These are phyloP conservation scores for Agrostemma githago DNA, from an alignment of 148 eudicot species.

Conservation along the genomic window DNA sequence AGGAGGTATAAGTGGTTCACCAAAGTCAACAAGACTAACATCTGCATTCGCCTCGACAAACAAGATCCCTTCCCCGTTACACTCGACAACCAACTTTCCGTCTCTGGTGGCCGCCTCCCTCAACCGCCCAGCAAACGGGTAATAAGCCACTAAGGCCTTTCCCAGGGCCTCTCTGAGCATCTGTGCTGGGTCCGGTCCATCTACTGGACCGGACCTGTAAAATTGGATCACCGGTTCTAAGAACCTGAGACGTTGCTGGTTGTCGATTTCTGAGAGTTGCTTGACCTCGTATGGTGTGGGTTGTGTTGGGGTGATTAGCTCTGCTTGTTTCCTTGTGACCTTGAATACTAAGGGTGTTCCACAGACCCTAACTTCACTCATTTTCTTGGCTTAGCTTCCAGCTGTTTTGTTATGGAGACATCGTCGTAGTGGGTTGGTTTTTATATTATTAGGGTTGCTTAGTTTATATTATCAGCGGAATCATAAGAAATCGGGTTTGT, in stretches of 20 bases:
- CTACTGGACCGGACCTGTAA: conserved; percentile 19
- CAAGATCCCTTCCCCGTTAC: conserved; percentile 26
- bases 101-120: conserved; percentile 17
- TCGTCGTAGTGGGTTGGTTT: too few species aligned
- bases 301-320: conserved; percentile 24
- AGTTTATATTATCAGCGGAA: too few species aligned
- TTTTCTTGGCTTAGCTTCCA: too few species aligned
- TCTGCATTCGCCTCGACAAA: conserved; percentile 23
- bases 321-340: conserved; percentile 23
- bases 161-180: conserved; percentile 32
- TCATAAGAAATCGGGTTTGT: too few species aligned
- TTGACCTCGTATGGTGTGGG: conserved; percentile 34
- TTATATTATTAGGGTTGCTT: too few species aligned
- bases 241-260: conserved; percentile 33
- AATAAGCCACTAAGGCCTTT: conserved; percentile 33
- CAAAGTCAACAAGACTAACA: conserved; percentile 22
- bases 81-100: conserved; percentile 30
- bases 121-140: conserved; percentile 39
- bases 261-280: conserved; percentile 32
- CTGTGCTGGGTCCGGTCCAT: conserved; percentile 21
- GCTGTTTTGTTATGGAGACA: too few species aligned
- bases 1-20: conserved; percentile 20
- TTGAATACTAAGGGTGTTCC: conserved; percentile 22
- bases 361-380: too few species aligned
- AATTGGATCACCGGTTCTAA: conserved; percentile 29